Conservation (phyloP, 2,329 filamentous ascomycete genomes). For the Leptographium wingfieldii region DNA sequence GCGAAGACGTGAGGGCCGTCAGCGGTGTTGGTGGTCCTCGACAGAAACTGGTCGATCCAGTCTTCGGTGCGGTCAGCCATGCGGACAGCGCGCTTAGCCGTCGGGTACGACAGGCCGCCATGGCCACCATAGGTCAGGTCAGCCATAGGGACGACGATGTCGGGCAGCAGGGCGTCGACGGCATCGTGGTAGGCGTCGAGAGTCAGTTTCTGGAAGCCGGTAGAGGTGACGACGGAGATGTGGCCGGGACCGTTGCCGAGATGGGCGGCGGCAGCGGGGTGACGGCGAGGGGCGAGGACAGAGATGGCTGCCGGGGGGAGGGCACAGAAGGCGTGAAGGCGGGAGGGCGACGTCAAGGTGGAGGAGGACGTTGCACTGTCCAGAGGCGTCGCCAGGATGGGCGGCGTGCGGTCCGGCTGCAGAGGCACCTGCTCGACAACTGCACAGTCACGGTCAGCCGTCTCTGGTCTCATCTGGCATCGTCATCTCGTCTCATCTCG, state of each 20-base stretch:
- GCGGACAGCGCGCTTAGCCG: conserved; percentile 61
- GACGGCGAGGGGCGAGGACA: conserved; percentile 64
- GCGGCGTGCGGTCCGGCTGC: conserved; percentile 3
- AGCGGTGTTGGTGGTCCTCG: conserved; percentile 17
- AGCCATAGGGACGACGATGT: conserved; percentile 67
- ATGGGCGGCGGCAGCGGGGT: conserved; percentile 61
- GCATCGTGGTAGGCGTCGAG: conserved; percentile 56
- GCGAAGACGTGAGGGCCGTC: conserved; percentile 37
- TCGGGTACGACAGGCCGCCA: conserved; percentile 19
- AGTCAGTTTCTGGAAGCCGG: conserved; percentile 64
- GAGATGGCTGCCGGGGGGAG: conserved; percentile 53
- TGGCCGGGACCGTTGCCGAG: conserved; percentile 57
- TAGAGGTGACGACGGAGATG: conserved; percentile 72
- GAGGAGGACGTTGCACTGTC: neutral
- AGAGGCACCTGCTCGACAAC: conserved; percentile 9
- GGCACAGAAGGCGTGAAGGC: conserved; percentile 65
- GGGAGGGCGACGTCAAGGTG: conserved; percentile 13
- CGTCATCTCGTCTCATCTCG: neutral
- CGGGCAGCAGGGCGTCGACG: conserved; percentile 54
- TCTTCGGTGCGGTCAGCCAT: conserved; percentile 79
- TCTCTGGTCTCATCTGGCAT: neutral
- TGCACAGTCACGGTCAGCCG: neutral
- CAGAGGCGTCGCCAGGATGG: conserved; percentile 7
- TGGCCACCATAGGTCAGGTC: conserved; percentile 43
- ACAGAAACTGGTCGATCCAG: conserved; percentile 63